A percentile compares a stretch with the other conserved stretches of the same genome.
Conservation (phyloP, 441 rosid species). For the Cnidoscolus chayamansa region DNA sequence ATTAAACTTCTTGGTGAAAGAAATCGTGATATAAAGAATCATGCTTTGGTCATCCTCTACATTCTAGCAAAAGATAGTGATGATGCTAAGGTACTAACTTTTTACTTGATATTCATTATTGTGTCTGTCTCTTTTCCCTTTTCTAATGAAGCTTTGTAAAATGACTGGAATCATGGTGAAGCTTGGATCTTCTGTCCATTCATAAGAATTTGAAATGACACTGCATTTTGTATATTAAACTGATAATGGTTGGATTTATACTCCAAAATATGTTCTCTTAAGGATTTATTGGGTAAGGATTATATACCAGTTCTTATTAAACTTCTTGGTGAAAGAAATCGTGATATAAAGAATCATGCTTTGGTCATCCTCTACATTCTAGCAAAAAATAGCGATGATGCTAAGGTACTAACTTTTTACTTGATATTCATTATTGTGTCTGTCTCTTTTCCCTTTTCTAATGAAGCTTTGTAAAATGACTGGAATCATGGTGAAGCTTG, state of each 20-base stretch:
- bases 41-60: conserved; percentile 41
- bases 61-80: conserved; percentile 44
- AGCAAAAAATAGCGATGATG: conserved; percentile 47
- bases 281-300: conserved; percentile 39
- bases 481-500: neutral
- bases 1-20: conserved; percentile 42
- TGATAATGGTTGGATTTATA: neutral
- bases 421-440: conserved; percentile 1
- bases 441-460: neutral
- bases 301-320: conserved; percentile 45
- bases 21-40: conserved; percentile 43
- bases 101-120: conserved; percentile 13
- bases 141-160: neutral
- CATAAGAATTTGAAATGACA: neutral
- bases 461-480: neutral
- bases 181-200: neutral
- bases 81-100: conserved; percentile 54
- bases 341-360: conserved; percentile 40
- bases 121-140: neutral
- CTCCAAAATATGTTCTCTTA: neutral
- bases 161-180: neutral
- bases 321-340: conserved; percentile 43
- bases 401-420: conserved; percentile 44
- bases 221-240: neutral
- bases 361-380: conserved; percentile 46